A percentile compares a stretch with the other conserved stretches of the same genome.
phyloP scores from a whole-genome alignment of 345 rosid genomes.

The Arabidopsis suecica region DNA sequence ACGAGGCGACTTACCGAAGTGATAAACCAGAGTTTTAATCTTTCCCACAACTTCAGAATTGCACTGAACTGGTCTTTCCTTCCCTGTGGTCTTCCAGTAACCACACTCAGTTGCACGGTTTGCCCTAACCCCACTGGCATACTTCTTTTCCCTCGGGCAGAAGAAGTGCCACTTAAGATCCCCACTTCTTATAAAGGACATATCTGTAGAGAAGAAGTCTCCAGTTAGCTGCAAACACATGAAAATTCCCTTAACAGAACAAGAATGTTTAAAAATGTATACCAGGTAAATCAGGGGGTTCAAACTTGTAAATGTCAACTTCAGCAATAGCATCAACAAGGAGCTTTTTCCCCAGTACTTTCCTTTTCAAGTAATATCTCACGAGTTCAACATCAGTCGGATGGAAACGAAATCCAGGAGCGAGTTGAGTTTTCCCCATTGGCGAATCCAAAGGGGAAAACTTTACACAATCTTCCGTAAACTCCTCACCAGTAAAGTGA shows the following conservation, averaged over 20 bases:
- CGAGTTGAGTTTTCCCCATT: conserved; percentile 53
- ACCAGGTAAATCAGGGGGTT: conserved; percentile 75
- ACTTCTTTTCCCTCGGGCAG: conserved; percentile 75
- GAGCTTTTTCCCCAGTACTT: conserved; percentile 60
- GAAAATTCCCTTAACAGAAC: neutral
- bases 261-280: neutral
- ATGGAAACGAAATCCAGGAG: conserved; percentile 85
- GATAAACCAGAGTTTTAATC: conserved; percentile 73
- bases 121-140: conserved; percentile 54
- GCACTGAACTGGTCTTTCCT: conserved; percentile 58
- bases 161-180: conserved; percentile 90
- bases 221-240: neutral
- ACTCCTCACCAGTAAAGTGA: conserved; percentile 25
- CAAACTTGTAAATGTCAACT: conserved; percentile 63
- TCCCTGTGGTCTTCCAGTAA: conserved; percentile 86
- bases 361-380: conserved; percentile 68
- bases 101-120: conserved; percentile 70
- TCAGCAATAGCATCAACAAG: conserved; percentile 59
- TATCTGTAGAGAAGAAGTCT: conserved; percentile 30
- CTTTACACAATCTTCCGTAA: conserved; percentile 17
- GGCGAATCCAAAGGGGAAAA: conserved; percentile 43
- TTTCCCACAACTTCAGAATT: conserved; percentile 57
- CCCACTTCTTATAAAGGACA: conserved; percentile 49
- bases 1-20: conserved; percentile 58
- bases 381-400: conserved; percentile 82